Conservation (phyloP, 2,329 filamentous ascomycete genomes). For the Trichoderma arundinaceum region DNA sequence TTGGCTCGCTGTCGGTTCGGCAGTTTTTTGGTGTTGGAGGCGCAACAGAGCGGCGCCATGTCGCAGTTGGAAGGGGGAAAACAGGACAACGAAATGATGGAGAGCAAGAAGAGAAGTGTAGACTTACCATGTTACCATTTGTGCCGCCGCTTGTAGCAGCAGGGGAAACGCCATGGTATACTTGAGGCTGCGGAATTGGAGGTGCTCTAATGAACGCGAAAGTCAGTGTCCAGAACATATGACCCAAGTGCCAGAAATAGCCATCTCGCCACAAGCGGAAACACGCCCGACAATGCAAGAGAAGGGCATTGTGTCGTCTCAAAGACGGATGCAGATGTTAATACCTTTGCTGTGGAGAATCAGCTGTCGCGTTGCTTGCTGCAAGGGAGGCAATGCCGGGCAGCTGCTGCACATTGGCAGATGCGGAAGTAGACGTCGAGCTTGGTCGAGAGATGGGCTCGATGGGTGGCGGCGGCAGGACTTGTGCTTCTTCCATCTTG, state of each 20-base stretch:
- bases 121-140: slow-evolving; percentile 50
- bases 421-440: slow-evolving; percentile 55
- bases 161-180: slow-evolving; percentile 41
- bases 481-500: slow-evolving; percentile 55
- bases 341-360: slow-evolving; percentile 49
- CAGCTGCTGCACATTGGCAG: slow-evolving; percentile 51
- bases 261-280: not conserved
- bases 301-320: slow-evolving; percentile 3
- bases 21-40: slow-evolving; percentile 21
- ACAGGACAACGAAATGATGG: not conserved
- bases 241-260: slow-evolving; percentile 2
- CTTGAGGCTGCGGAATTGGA: slow-evolving; percentile 25
- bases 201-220: slow-evolving; percentile 18
- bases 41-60: slow-evolving; percentile 16
- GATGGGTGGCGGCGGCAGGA: slow-evolving; percentile 47
- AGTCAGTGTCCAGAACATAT: slow-evolving; percentile 15
- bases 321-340: not conserved
- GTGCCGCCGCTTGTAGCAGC: slow-evolving; percentile 50
- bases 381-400: slow-evolving; percentile 55
- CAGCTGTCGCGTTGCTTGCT: slow-evolving; percentile 46
- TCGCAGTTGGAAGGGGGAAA: not conserved
- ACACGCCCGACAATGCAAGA: slow-evolving; percentile 1
- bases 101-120: not conserved
- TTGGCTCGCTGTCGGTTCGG: slow-evolving; percentile 26
- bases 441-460: slow-evolving; percentile 58